Percentiles rank a stretch among this genome's conserved stretches.
phyloP scores from a whole-genome alignment of 2,329 filamentous ascomycete species.

The Epichloe coenophiala region DNA sequence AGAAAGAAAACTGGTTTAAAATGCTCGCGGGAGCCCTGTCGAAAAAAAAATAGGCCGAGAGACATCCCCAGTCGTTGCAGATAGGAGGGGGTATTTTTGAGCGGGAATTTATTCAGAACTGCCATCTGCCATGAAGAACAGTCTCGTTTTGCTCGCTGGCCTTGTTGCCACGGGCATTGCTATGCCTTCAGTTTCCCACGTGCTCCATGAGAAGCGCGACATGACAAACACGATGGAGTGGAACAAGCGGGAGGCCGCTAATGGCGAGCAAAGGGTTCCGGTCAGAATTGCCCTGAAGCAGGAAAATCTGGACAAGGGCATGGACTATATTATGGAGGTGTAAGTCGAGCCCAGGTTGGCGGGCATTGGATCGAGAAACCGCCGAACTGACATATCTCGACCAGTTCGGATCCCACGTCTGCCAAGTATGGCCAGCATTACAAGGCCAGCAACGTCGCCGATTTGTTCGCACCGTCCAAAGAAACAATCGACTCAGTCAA shows the following conservation, averaged over 20 bases:
- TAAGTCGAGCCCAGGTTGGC: slow-evolving; percentile 1
- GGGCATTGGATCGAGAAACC: not conserved
- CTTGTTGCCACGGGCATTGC: slow-evolving; percentile 9
- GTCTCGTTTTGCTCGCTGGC: slow-evolving; percentile 9
- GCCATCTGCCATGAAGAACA: slow-evolving; percentile 9
- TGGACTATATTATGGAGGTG: slow-evolving; percentile 29
- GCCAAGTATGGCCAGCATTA: slow-evolving; percentile 34
- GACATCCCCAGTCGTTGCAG: not conserved
- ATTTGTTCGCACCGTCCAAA: slow-evolving; percentile 27
- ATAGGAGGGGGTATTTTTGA: not conserved
- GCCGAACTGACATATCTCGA: not conserved
- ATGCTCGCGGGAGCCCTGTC: not conserved
- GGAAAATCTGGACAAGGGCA: slow-evolving; percentile 30
- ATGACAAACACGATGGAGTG: slow-evolving; percentile 9
- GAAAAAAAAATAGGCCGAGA: not conserved
- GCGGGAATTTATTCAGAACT: not conserved
- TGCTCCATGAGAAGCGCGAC: slow-evolving; percentile 21
- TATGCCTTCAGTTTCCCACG: slow-evolving; percentile 10
- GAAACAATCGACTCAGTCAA: slow-evolving; percentile 36
- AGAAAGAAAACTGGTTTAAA: not conserved
- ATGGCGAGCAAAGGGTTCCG: slow-evolving; percentile 14
- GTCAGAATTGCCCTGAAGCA: slow-evolving; percentile 31
- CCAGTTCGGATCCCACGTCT: slow-evolving; percentile 26
- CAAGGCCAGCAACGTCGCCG: slow-evolving; percentile 26
- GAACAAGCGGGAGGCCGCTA: slow-evolving; percentile 12